Percentiles rank a stretch among this genome's conserved stretches.
These are phyloP conservation scores for Ophiostoma ips DNA, from an alignment of 2,329 filamentous ascomycete species.

Conservation along the genomic window DNA sequence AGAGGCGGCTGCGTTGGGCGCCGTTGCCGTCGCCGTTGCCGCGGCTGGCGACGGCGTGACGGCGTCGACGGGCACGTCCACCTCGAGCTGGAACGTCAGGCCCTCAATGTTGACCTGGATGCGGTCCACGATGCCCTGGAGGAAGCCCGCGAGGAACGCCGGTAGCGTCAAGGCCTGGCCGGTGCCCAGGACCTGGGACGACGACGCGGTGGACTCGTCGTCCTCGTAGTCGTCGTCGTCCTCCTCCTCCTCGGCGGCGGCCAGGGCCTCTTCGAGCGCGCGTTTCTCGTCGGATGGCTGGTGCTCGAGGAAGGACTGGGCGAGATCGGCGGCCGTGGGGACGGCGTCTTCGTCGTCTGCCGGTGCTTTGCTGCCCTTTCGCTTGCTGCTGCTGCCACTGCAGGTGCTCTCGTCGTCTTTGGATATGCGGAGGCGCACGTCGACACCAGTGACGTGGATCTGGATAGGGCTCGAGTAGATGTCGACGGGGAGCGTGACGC, in stretches of 20 bases:
- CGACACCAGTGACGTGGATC: slow-evolving; percentile 69
- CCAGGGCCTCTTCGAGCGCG: slow-evolving; percentile 54
- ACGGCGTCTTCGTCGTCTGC: slow-evolving; percentile 28
- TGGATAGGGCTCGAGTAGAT: slow-evolving; percentile 74
- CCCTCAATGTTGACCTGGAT: slow-evolving; percentile 51
- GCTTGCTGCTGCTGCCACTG: background rate
- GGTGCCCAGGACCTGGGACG: slow-evolving; percentile 38
- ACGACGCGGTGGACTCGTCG: slow-evolving; percentile 33
- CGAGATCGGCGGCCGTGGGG: slow-evolving; percentile 58
- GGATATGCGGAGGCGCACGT: slow-evolving; percentile 48
- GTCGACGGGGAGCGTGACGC: slow-evolving; percentile 75
- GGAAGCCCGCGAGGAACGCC: slow-evolving; percentile 53
- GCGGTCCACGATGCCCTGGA: slow-evolving; percentile 62
- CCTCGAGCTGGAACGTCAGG: slow-evolving; percentile 52
- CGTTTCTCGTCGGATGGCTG: slow-evolving; percentile 52
- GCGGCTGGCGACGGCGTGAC: background rate
- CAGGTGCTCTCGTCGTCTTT: slow-evolving; percentile 1
- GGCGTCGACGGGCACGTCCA: slow-evolving; percentile 38
- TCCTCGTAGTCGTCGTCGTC: slow-evolving; percentile 7
- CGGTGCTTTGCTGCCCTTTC: slow-evolving; percentile 12
- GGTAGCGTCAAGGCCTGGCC: slow-evolving; percentile 57
- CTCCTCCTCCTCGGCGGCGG: slow-evolving; percentile 29
- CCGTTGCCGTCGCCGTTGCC: background rate
- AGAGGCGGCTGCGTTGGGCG: background rate
- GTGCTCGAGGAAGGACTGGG: slow-evolving; percentile 63